These are phyloP conservation scores for Phytophthora meadii DNA, from an alignment of 352 stramenopile species.

Conservation along the genomic window DNA sequence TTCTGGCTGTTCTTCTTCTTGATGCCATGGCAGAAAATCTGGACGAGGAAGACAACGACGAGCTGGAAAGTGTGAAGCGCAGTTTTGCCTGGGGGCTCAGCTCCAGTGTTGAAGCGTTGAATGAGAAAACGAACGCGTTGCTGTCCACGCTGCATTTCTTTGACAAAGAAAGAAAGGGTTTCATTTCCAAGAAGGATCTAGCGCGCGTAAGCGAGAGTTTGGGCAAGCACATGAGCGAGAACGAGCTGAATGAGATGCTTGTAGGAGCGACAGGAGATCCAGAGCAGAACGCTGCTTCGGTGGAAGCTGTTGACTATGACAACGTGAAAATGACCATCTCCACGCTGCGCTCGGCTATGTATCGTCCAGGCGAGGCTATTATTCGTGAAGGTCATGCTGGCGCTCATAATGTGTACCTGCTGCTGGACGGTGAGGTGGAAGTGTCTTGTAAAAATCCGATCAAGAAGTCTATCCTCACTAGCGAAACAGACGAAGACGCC, in stretches of 20 bases:
- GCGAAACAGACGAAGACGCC: conserved; percentile 18
- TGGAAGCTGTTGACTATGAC: conserved; percentile 75
- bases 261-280: conserved; percentile 76
- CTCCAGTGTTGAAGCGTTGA: conserved; percentile 69
- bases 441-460: conserved; percentile 84
- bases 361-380: conserved; percentile 70
- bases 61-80: conserved; percentile 47
- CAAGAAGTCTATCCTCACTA: conserved; percentile 30
- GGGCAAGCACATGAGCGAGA: conserved; percentile 73
- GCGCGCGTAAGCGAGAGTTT: conserved; percentile 77
- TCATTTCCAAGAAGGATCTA: conserved; percentile 83
- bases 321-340: conserved; percentile 88
- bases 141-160: conserved; percentile 79
- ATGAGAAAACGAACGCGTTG: conserved; percentile 72
- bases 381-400: conserved; percentile 74
- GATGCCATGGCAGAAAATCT: conserved; percentile 58
- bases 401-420: conserved; percentile 80
- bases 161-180: conserved; percentile 81
- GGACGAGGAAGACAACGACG: conserved; percentile 44
- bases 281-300: conserved; percentile 56
- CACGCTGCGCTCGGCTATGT: conserved; percentile 73
- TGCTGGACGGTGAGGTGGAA: conserved; percentile 81
- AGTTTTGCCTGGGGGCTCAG: conserved; percentile 77
- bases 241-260: conserved; percentile 88
- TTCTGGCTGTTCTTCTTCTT: conserved; percentile 76